These are phyloP conservation scores for Alternaria rosae DNA, from an alignment of 2,329 filamentous ascomycete species.

Conservation along the genomic window DNA sequence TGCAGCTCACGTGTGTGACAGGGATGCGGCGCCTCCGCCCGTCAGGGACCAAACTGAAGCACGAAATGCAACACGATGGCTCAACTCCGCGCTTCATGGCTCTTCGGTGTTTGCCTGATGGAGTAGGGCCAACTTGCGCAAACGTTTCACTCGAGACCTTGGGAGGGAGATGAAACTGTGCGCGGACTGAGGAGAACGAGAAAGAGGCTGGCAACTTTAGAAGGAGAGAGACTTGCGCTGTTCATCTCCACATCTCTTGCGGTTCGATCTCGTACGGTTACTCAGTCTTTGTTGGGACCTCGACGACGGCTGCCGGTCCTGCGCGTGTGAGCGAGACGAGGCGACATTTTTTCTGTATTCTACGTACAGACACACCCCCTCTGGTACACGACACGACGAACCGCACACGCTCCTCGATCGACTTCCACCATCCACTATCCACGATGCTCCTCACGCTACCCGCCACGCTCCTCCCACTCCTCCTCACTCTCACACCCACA, in stretches of 20 bases:
- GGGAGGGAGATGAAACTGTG: slow-evolving; percentile 13
- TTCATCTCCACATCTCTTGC: not conserved
- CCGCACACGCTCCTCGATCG: not conserved
- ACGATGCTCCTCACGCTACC: not conserved
- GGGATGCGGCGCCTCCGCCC: not conserved
- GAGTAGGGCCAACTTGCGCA: slow-evolving; percentile 13
- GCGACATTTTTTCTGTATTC: not conserved
- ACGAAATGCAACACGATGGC: slow-evolving; percentile 18
- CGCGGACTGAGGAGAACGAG: not conserved
- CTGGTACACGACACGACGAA: not conserved
- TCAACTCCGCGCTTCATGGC: not conserved
- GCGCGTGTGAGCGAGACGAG: not conserved
- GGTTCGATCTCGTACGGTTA: not conserved
- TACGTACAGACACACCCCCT: not conserved
- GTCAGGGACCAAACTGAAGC: slow-evolving; percentile 3
- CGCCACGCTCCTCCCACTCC: slow-evolving; percentile 16
- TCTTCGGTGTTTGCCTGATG: slow-evolving; percentile 19
- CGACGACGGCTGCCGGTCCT: not conserved
- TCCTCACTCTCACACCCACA: slow-evolving; percentile 19
- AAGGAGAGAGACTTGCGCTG: not conserved
- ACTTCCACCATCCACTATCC: slow-evolving; percentile 13
- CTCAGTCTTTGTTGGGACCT: not conserved
- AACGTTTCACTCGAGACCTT: slow-evolving; percentile 24
- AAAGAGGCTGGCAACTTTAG: not conserved
- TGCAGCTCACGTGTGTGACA: slow-evolving; percentile 7